Conservation (phyloP, 2,329 filamentous ascomycete genomes). For the Fulvia fulva region DNA sequence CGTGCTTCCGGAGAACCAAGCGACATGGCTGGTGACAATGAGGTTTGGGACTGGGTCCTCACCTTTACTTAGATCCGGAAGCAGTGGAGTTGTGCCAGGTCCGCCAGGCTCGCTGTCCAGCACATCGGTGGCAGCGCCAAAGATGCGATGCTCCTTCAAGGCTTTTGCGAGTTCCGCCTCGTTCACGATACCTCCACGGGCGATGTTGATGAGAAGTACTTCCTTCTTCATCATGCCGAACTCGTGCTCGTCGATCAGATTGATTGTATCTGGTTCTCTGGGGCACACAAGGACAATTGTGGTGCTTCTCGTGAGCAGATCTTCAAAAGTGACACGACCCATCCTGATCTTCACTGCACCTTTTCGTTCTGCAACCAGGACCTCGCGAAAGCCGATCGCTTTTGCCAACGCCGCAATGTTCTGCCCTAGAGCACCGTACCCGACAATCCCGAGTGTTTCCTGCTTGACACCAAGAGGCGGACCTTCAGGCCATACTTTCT, state of each 20-base stretch:
- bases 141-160: constrained; percentile 17
- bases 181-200: constrained; percentile 21
- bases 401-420: constrained; percentile 12
- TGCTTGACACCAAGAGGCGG: constrained; percentile 18
- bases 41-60: constrained; percentile 19
- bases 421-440: constrained; percentile 20
- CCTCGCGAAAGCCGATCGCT: constrained; percentile 16
- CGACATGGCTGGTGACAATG: constrained; percentile 18
- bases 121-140: constrained; percentile 21
- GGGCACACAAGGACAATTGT: constrained; percentile 17
- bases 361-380: constrained; percentile 19
- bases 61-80: constrained; percentile 19
- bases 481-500: constrained; percentile 18
- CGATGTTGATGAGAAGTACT: constrained; percentile 19
- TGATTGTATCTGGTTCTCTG: constrained; percentile 15
- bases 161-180: constrained; percentile 20
- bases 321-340: constrained; percentile 12
- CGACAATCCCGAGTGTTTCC: constrained; percentile 19
- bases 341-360: constrained; percentile 6
- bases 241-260: constrained; percentile 18
- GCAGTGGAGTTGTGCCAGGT: constrained; percentile 15
- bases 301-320: constrained; percentile 13
- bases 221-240: constrained; percentile 17
- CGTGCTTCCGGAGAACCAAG: constrained; percentile 19
- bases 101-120: constrained; percentile 21